Evolutionary conservation across 192 early-diverging fungal genomes (phyloP).

Genomic region (Linderina pennispora): DNA sequence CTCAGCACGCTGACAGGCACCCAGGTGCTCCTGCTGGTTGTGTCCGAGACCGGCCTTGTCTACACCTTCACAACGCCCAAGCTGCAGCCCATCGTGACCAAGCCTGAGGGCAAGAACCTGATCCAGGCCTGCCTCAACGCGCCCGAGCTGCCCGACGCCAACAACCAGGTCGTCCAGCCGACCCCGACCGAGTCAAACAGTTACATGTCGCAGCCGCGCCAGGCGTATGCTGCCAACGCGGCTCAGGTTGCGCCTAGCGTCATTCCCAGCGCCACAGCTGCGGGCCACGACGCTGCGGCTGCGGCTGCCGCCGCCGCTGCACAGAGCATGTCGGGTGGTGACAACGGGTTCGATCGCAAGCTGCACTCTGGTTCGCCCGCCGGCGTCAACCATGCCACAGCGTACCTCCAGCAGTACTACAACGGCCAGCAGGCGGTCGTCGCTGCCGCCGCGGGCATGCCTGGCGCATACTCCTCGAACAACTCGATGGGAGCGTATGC

Average conservation of each 20-base stretch:
- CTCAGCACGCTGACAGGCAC: conserved; percentile 90
- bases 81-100: conserved; percentile 87
- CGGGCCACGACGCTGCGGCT: conserved; percentile 6
- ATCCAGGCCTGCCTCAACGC: conserved; percentile 91
- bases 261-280: too few relatives aligned
- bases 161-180: conserved; percentile 26
- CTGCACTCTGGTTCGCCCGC: conserved; percentile 7
- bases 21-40: conserved; percentile 87
- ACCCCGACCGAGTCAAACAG: conserved; percentile 44
- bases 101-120: conserved; percentile 85
- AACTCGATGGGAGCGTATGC: conserved; percentile 20
- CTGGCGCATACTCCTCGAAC: conserved; percentile 16
- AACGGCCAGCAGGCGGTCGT: conserved; percentile 34
- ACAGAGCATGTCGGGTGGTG: background rate
- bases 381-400: conserved; percentile 8
- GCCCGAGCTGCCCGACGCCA: conserved; percentile 54
- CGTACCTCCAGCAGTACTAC: conserved; percentile 29
- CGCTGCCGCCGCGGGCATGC: conserved; percentile 14
- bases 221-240: too few relatives aligned
- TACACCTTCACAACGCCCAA: conserved; percentile 94
- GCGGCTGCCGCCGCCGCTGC: conserved; percentile 17
- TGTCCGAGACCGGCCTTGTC: conserved; percentile 91
- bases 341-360: conserved; percentile 27
- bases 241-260: too few relatives aligned
- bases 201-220: conserved; percentile 46